A percentile compares a stretch with the other conserved stretches of the same genome.
Conservation (phyloP, 805 yeast genomes). For the Clavispora santaluciae region DNA sequence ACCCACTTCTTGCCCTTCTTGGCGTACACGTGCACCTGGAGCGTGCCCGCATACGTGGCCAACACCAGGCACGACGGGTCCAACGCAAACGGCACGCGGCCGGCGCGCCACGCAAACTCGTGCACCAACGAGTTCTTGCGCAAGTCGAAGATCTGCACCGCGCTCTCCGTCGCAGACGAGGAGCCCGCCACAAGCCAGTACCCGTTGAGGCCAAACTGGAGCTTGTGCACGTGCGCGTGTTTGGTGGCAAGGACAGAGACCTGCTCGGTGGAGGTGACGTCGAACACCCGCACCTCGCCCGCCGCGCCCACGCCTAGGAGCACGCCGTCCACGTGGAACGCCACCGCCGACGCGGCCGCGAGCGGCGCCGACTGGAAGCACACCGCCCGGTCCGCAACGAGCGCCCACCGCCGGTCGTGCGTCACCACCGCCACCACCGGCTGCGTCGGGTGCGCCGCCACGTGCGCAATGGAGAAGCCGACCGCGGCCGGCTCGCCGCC, state of each 20-base stretch:
- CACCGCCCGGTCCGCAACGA: slow-evolving; percentile 5
- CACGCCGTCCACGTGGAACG: slow-evolving; percentile 47
- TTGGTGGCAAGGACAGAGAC: slow-evolving; percentile 29
- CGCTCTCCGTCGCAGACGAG: slow-evolving; percentile 4
- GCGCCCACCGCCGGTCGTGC: slow-evolving; percentile 7
- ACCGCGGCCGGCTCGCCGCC: too few species aligned
- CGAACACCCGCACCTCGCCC: slow-evolving; percentile 33
- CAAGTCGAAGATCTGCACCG: slow-evolving; percentile 45
- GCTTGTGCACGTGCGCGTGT: slow-evolving; percentile 21
- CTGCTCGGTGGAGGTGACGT: slow-evolving; percentile 32
- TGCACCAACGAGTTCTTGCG: slow-evolving; percentile 33
- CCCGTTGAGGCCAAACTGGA: slow-evolving; percentile 60
- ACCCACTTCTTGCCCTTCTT: slow-evolving; percentile 39
- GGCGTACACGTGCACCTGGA: slow-evolving; percentile 31
- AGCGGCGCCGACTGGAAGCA: slow-evolving; percentile 8
- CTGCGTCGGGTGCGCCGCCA: slow-evolving; percentile 11
- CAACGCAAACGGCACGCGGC: slow-evolving; percentile 25
- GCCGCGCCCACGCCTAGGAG: slow-evolving; percentile 37
- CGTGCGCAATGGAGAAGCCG: neutral
- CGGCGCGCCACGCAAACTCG: slow-evolving; percentile 25
- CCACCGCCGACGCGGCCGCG: slow-evolving; percentile 18
- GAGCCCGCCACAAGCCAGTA: slow-evolving; percentile 47
- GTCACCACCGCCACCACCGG: slow-evolving; percentile 13
- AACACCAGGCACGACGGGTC: slow-evolving; percentile 36
- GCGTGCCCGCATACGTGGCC: slow-evolving; percentile 16